These are phyloP conservation scores for Streptanthus diversifolius DNA, from an alignment of 345 rosid species.

Conservation along the genomic window DNA sequence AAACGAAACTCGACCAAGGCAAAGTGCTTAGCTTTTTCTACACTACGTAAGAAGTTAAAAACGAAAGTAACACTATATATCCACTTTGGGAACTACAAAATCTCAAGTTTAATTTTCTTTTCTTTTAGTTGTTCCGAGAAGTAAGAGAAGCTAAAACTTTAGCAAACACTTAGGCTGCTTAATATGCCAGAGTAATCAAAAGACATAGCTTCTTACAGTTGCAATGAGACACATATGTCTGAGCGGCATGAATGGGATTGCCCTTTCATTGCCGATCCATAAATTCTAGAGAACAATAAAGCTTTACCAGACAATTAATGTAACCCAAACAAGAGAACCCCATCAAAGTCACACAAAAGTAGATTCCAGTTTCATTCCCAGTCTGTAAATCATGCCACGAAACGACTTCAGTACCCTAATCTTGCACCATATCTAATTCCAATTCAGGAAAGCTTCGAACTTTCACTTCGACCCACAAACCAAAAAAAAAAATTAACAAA, in stretches of 20 bases:
- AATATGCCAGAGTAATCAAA: background rate
- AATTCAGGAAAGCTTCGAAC: conserved; percentile 16
- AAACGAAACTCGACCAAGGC: background rate
- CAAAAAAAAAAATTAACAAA: background rate
- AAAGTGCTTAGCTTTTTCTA: background rate
- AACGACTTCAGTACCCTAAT: background rate
- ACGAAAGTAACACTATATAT: background rate
- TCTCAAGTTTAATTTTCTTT: background rate
- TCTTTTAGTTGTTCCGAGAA: background rate
- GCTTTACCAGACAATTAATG: background rate
- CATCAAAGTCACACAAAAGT: background rate
- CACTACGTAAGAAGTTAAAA: background rate
- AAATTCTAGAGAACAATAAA: background rate
- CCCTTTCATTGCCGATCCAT: background rate
- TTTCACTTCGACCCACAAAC: conserved; percentile 1
- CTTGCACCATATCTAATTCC: background rate
- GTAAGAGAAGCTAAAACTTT: background rate
- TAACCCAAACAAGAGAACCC: background rate
- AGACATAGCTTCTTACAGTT: background rate
- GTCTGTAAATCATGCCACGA: background rate
- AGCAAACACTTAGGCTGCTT: background rate
- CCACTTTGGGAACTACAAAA: background rate
- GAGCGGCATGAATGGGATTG: background rate
- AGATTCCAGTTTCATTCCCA: background rate
- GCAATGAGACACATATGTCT: conserved; percentile 1